Evolutionary conservation across 2,329 filamentous ascomycete species (phyloP).

Genomic region (Fusarium udum): DNA sequence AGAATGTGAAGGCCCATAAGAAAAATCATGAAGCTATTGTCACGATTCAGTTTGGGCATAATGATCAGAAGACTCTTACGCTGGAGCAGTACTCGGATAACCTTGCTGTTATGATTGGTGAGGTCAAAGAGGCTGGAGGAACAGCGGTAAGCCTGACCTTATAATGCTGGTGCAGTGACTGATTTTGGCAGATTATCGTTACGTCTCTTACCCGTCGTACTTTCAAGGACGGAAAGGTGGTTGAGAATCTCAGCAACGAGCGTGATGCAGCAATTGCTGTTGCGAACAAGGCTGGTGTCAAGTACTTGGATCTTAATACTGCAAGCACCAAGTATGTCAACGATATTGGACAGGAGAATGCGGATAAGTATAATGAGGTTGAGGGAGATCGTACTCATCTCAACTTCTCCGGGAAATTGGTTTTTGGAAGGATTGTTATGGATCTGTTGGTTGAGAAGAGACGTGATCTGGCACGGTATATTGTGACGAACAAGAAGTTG

Average conservation of each 20-base stretch:
- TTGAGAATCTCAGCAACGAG: constrained; percentile 7
- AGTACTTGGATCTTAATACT: not conserved
- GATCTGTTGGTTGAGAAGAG: constrained; percentile 14
- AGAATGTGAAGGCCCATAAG: not conserved
- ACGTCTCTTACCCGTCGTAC: constrained; percentile 12
- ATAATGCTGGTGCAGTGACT: rapidly evolving
- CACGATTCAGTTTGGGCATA: constrained; percentile 9
- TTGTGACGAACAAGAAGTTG: not conserved
- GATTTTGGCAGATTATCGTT: not conserved
- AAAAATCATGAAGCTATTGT: constrained; percentile 4
- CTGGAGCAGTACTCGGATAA: constrained; percentile 11
- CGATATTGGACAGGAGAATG: constrained; percentile 7
- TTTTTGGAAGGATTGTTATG: constrained; percentile 12
- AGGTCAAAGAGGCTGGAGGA: constrained; percentile 8
- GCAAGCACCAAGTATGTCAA: constrained; percentile 20
- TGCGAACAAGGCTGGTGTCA: not conserved
- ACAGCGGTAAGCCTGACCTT: not conserved
- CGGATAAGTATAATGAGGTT: constrained; percentile 10
- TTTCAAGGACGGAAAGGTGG: constrained; percentile 5
- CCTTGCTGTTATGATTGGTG: not conserved
- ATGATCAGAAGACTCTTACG: constrained; percentile 19
- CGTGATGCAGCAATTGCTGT: constrained; percentile 8
- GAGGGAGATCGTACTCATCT: constrained; percentile 19
- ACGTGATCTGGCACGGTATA: not conserved
- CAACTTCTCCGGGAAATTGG: constrained; percentile 1